These are phyloP conservation scores for Elsinoe arachidis DNA, from an alignment of 2,329 filamentous ascomycete species.

Conservation along the genomic window DNA sequence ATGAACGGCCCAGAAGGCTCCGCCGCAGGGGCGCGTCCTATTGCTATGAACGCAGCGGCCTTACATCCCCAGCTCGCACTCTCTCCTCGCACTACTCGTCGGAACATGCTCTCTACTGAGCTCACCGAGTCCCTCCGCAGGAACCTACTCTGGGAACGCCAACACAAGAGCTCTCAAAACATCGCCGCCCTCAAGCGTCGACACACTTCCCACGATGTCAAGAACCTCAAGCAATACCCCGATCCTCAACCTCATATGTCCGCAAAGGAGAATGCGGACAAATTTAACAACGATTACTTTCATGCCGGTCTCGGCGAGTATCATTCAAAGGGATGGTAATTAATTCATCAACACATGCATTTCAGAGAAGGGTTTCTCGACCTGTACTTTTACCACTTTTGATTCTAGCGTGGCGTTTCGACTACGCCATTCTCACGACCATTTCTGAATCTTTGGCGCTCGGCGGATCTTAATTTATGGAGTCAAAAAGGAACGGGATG, in stretches of 20 bases:
- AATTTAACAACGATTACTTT: conserved; percentile 79
- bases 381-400: conserved; percentile 13
- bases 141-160: conserved; percentile 88
- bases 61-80: conserved; percentile 57
- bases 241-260: conserved; percentile 48
- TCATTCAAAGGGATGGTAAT: conserved; percentile 76
- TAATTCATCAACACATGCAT: not conserved
- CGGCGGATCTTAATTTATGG: not conserved
- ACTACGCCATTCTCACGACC: not conserved
- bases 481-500: not conserved
- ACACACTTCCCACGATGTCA: conserved; percentile 84
- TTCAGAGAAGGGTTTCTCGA: not conserved
- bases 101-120: conserved; percentile 93
- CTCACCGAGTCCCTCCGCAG: conserved; percentile 86
- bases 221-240: conserved; percentile 76
- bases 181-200: conserved; percentile 82
- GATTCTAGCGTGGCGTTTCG: conserved; percentile 14
- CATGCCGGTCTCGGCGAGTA: conserved; percentile 75
- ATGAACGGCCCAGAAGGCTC: conserved; percentile 10
- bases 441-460: not conserved
- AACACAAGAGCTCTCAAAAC: conserved; percentile 83
- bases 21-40: conserved; percentile 57
- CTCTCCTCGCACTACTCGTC: conserved; percentile 81
- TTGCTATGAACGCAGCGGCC: conserved; percentile 62
- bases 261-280: conserved; percentile 38